Evolutionary conservation across 768 basidiomycete genomes (phyloP).

Genomic region (Amanita pallidorosea): DNA sequence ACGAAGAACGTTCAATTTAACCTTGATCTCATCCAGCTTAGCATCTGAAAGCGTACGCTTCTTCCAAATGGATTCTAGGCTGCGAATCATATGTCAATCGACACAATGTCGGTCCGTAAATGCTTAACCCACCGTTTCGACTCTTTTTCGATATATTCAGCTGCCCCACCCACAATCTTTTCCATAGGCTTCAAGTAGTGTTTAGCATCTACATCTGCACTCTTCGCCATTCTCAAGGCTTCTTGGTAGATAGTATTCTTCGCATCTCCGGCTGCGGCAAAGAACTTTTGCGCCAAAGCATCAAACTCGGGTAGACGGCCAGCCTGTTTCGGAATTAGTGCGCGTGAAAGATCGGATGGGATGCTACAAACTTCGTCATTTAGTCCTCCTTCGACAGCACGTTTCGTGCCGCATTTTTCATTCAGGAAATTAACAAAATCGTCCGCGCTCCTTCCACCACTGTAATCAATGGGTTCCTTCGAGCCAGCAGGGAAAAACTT

Average conservation of each 20-base stretch:
- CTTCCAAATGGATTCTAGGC: slow-evolving; percentile 63
- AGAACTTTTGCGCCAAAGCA: slow-evolving; percentile 63
- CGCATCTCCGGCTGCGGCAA: slow-evolving; percentile 42
- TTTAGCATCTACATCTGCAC: slow-evolving; percentile 40
- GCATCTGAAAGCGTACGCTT: slow-evolving; percentile 67
- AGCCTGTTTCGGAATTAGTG: slow-evolving; percentile 36
- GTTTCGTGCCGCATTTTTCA: slow-evolving; percentile 77
- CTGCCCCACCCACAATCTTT: slow-evolving; percentile 62
- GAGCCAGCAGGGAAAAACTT: slow-evolving; percentile 83
- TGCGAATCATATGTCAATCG: slow-evolving; percentile 19
- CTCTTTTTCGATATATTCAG: slow-evolving; percentile 81
- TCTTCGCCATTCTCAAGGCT: slow-evolving; percentile 43
- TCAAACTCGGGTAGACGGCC: slow-evolving; percentile 78
- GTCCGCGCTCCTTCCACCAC: slow-evolving; percentile 57
- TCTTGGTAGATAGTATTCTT: slow-evolving; percentile 57
- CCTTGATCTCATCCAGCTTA: slow-evolving; percentile 90
- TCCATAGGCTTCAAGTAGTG: slow-evolving; percentile 91
- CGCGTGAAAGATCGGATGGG: slow-evolving; percentile 6
- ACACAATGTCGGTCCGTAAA: slow-evolving; percentile 8
- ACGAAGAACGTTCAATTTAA: slow-evolving; percentile 78
- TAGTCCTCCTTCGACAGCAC: slow-evolving; percentile 75
- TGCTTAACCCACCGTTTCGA: slow-evolving; percentile 48
- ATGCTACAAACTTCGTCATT: slow-evolving; percentile 43
- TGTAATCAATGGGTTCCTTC: slow-evolving; percentile 56
- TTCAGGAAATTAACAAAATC: slow-evolving; percentile 77